Conservation (phyloP, 2,329 filamentous ascomycete genomes). For the Akanthomyces muscarius region DNA sequence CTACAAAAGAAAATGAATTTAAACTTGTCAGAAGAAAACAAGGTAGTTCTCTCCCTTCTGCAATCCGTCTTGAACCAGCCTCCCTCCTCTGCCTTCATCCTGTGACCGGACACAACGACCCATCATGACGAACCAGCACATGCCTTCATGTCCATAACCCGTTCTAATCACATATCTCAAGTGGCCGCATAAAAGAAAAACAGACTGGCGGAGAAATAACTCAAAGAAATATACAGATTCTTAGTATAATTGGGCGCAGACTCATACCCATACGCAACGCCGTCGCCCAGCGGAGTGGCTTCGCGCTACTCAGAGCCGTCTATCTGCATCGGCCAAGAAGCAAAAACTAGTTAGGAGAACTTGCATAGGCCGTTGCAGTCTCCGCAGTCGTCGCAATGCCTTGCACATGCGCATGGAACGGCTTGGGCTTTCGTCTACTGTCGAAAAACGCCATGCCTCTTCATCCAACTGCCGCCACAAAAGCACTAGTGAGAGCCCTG, state of each 20-base stretch:
- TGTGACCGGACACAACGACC: not conserved
- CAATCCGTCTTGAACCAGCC: not conserved
- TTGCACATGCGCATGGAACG: not conserved
- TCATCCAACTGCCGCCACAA: not conserved
- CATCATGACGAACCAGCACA: constrained; percentile 5
- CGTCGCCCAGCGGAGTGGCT: not conserved
- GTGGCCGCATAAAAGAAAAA: constrained; percentile 6
- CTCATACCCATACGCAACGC: not conserved
- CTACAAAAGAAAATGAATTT: constrained; percentile 25
- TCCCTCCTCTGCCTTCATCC: not conserved
- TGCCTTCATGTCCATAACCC: not conserved
- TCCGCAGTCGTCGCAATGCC: not conserved
- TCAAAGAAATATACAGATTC: constrained; percentile 2
- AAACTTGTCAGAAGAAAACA: constrained; percentile 21
- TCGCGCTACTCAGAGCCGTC: not conserved
- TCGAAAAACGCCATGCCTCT: not conserved
- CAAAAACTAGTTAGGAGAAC: not conserved
- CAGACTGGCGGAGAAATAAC: not conserved
- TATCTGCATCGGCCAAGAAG: not conserved
- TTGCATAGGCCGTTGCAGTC: not conserved
- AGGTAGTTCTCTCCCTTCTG: not conserved
- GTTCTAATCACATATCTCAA: constrained; percentile 8
- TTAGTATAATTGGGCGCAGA: not conserved
- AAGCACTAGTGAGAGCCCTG: too few relatives aligned
- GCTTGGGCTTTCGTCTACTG: not conserved